These are phyloP conservation scores for Vararia minispora DNA, from an alignment of 768 basidiomycete species.

Conservation along the genomic window DNA sequence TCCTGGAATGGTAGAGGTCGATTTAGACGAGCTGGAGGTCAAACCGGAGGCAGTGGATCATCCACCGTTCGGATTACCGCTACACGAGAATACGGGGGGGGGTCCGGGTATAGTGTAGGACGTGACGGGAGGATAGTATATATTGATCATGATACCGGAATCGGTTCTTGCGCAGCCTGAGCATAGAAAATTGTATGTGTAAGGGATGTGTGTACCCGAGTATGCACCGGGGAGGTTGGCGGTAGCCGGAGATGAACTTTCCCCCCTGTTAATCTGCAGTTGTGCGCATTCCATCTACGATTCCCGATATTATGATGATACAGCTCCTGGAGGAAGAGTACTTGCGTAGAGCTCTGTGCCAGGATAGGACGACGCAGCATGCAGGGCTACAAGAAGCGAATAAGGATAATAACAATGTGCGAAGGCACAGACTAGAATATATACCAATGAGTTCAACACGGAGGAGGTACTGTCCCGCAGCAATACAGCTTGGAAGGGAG, in stretches of 20 bases:
- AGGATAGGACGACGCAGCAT: constrained; percentile 33
- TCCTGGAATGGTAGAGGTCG: no score
- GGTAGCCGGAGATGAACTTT: constrained; percentile 9
- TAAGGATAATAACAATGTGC: background rate
- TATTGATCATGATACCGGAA: constrained; percentile 14
- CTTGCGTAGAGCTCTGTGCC: constrained; percentile 45
- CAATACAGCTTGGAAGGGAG: constrained; percentile 19
- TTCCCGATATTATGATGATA: background rate
- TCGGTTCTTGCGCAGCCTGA: constrained; percentile 2
- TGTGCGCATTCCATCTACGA: constrained; percentile 25
- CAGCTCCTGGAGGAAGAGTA: background rate
- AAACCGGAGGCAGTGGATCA: no score
- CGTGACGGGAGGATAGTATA: constrained; percentile 11
- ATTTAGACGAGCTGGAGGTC: no score
- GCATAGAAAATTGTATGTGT: background rate
- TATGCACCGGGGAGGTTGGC: constrained; percentile 11
- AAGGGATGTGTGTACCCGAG: constrained; percentile 1
- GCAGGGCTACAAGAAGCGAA: constrained; percentile 25
- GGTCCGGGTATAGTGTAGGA: constrained; percentile 15
- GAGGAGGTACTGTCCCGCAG: constrained; percentile 18
- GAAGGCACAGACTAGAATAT: constrained; percentile 1
- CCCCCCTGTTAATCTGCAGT: constrained; percentile 16
- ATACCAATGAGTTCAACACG: constrained; percentile 38
- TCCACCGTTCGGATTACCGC: no score
- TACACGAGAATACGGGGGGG: no score